Percentiles rank a stretch among this genome's conserved stretches.
phyloP scores from a whole-genome alignment of 257 asterid species.

The Petrea volubilis region DNA sequence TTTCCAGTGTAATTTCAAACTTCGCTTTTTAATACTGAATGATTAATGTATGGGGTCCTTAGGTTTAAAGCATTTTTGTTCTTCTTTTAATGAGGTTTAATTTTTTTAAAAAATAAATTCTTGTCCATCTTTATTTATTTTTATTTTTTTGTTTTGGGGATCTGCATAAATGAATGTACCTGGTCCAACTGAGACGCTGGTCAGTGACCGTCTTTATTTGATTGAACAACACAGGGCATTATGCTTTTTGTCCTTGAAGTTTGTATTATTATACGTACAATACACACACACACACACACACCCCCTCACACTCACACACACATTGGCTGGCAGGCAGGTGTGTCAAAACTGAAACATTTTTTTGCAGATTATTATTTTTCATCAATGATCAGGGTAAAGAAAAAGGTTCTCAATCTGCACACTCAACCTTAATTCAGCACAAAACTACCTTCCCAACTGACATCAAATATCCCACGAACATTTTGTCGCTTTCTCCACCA shows the following conservation, averaged over 20 bases:
- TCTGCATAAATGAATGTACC: constrained; percentile 60
- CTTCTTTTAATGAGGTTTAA: not conserved
- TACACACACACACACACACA: too few species aligned
- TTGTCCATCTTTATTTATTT: constrained; percentile 5
- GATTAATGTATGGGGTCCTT: constrained; percentile 39
- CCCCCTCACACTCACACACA: too few species aligned
- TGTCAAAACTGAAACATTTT: constrained; percentile 32
- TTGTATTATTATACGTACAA: constrained; percentile 40
- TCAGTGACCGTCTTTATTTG: constrained; percentile 57
- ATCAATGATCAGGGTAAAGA: constrained; percentile 25
- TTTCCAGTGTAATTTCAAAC: constrained; percentile 49
- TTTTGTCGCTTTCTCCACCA: constrained; percentile 22
- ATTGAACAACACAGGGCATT: constrained; percentile 63
- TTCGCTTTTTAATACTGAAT: constrained; percentile 42
- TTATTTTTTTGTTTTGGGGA: constrained; percentile 52
- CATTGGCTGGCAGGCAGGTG: constrained; percentile 39
- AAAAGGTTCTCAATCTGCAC: constrained; percentile 35
- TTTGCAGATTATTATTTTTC: constrained; percentile 16
- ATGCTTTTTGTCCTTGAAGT: constrained; percentile 83
- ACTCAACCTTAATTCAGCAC: constrained; percentile 39
- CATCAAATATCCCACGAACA: constrained; percentile 10
- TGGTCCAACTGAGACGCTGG: constrained; percentile 55
- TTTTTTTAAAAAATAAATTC: not conserved
- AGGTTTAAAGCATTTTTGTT: constrained; percentile 21
- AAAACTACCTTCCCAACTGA: not conserved